Base-by-base conservation (phyloP, 441 rosid genomes). In the Erodium trifolium region DNA sequence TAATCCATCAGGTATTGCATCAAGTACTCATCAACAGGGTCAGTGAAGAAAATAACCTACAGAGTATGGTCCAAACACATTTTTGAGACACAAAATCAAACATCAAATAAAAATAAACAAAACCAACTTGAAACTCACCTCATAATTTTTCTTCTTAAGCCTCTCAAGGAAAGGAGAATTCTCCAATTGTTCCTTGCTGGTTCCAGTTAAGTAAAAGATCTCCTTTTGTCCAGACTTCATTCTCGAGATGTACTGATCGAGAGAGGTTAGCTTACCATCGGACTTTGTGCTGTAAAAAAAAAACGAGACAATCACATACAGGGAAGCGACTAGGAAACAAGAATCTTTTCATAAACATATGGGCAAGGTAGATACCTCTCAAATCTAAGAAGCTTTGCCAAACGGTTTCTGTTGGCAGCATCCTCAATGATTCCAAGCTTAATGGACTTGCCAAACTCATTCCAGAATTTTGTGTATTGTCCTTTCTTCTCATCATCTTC, bases 1-100 rank as follows among this genome's bases (percentile, higher is more conserved):
- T 93, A 91, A 34, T 93, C 98, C 97, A 93, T 93, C 80, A 91
- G 78, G 70, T 93, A 93, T 79, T 91, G 98, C 98, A 89, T 91
- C 86, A 93, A 79, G 84, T 93, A 91, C 70, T 93, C 97, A 74
- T 91, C 98, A 65, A 91, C 96, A 3, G 97, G 96, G 80, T 91
- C 97, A 0, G 88, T 93, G 91, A 93, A 93, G 86, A 82, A 93
- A 75, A 93, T 93, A 59, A 93, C 98, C 97, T 93, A 90, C n/a
- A 16, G 12, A 66, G 12, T 17, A 23, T 5, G 7, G 45, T 39
- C 5, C 6, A 39, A 39, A 39, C 45, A 39, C 45, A 39, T 1
- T 39, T 39, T 0, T 39, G 0, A 39, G 7, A 14, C n/a, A 34
- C 23, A 27, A 51, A 60, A 57, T 17, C 1, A 49, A 37, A 0